Evolutionary conservation across 2,329 filamentous ascomycete species (phyloP), one percentile per base, ranked within the genome.

Genomic region (Pseudopyrenochaeta lycopersici): DNA sequence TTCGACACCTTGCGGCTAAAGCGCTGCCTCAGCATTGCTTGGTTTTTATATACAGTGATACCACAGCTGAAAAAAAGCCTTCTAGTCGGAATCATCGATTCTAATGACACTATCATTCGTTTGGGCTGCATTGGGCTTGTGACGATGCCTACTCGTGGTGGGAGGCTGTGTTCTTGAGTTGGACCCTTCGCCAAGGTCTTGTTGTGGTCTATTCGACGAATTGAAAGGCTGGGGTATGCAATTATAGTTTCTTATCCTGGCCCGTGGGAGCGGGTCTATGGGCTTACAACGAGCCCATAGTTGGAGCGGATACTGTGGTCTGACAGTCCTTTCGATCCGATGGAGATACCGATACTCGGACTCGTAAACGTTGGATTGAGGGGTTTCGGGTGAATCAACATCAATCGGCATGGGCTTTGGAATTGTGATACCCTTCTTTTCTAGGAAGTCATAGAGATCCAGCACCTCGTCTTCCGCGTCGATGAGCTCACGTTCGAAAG

Each of bases 401-500:
- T 39, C 36, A 20, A 39, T 39, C 12, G 36, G 36, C 4, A 12
- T 18, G 3, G 36, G 18, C 18, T 39, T 39, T 14, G 36, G 36
- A 14, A 63, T 21, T 10, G 39, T 30, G 20, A 63, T 49, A 4
- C 43, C 46, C 15, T 49, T 54, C 1, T 44, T 23, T 14, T 33
- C 39, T 1, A 63, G 38, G 15, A 42, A 41, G 2, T 43, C 43
- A 17, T 56, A 42, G 0, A 67, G 47, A 32, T 67, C 58, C 4
- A 49, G 15, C 2, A 66, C 49, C 1, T 60, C 52, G 3, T 64
- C 61, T 18, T 66, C 61, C 2, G 54, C 42, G 11, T 43, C 49
- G 17, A 69, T 62, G 11, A 56, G 29, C 0, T 63, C 61, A n/a
- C 56, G 23, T n/a, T 65, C 59, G 21, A 58, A 66, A 0, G 63